A percentile compares a stretch with the other conserved stretches of the same genome.
These are phyloP conservation scores for Candida argentea DNA, from an alignment of 805 yeast species.

Conservation along the genomic window DNA sequence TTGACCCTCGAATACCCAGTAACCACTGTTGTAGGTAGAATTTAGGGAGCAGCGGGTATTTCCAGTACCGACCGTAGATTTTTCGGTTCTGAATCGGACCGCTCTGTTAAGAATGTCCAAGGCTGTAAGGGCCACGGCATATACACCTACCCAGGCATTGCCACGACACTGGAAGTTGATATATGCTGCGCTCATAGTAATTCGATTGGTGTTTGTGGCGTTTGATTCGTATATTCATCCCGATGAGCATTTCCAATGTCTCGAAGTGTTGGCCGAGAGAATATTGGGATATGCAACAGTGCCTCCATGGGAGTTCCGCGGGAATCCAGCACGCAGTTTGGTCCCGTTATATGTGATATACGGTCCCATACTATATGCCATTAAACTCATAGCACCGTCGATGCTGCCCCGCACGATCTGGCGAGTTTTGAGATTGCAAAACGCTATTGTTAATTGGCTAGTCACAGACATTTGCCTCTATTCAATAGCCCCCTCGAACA, in stretches of 20 bases:
- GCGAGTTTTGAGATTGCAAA: conserved; percentile 43
- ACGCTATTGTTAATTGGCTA: conserved; percentile 29
- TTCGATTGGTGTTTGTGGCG: conserved; percentile 48
- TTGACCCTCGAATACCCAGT: no score
- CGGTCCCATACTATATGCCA: conserved; percentile 46
- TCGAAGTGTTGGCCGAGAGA: conserved; percentile 54
- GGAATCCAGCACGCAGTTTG: conserved; percentile 59
- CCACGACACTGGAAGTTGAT: no score
- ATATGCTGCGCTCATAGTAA: conserved; percentile 34
- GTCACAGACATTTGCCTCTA: conserved; percentile 34
- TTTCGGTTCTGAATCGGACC: no score
- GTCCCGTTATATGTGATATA: conserved; percentile 59
- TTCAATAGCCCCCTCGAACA: conserved; percentile 37
- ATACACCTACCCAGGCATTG: no score
- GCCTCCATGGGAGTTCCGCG: conserved; percentile 77
- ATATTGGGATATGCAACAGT: conserved; percentile 35
- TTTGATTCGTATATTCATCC: conserved; percentile 89
- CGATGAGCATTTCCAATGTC: conserved; percentile 92
- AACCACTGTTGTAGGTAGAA: no score
- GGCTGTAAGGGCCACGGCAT: no score
- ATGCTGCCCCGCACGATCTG: conserved; percentile 42
- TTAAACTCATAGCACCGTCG: conserved; percentile 21
- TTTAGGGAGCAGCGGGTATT: no score
- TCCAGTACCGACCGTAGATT: neutral
- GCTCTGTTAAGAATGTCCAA: no score